Evolutionary conservation across 106 monocot species (phyloP).

Genomic region (Allium fistulosum): DNA sequence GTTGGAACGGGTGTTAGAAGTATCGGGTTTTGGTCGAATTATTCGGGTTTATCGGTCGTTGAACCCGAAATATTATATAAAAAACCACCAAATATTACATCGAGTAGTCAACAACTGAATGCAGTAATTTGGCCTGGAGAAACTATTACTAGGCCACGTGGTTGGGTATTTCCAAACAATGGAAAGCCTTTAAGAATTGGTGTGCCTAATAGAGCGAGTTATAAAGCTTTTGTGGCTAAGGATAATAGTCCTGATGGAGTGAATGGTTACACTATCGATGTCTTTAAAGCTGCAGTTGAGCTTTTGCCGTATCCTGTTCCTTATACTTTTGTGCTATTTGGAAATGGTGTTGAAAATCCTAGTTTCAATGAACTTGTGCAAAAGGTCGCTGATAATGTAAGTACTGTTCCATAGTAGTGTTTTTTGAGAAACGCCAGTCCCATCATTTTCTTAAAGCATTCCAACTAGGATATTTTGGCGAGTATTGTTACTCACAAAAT

Average conservation of each 20-base stretch:
- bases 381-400: slow-evolving; percentile 49
- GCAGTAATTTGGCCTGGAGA: slow-evolving; percentile 69
- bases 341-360: slow-evolving; percentile 61
- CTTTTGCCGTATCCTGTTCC: slow-evolving; percentile 74
- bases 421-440: too few species aligned
- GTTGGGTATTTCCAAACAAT: slow-evolving; percentile 81
- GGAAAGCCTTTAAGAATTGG: slow-evolving; percentile 63
- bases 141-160: slow-evolving; percentile 41
- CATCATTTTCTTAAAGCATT: too few species aligned
- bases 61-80: slow-evolving; percentile 46
- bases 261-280: slow-evolving; percentile 64
- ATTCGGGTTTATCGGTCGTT: slow-evolving; percentile 47
- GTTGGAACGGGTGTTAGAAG: slow-evolving; percentile 27
- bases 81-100: slow-evolving; percentile 31
- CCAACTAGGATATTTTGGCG: too few species aligned
- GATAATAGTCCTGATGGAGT: slow-evolving; percentile 24
- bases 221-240: slow-evolving; percentile 45
- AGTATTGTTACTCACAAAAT: too few species aligned
- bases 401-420: slow-evolving; percentile 8
- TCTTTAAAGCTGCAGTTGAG: slow-evolving; percentile 64
- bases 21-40: slow-evolving; percentile 76
- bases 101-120: slow-evolving; percentile 33
- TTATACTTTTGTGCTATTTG: slow-evolving; percentile 45
- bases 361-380: slow-evolving; percentile 51
- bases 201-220: slow-evolving; percentile 62